Base-by-base conservation (phyloP, 192 early-diverging fungal genomes). In the Thoreauomyces humboldtii region DNA sequence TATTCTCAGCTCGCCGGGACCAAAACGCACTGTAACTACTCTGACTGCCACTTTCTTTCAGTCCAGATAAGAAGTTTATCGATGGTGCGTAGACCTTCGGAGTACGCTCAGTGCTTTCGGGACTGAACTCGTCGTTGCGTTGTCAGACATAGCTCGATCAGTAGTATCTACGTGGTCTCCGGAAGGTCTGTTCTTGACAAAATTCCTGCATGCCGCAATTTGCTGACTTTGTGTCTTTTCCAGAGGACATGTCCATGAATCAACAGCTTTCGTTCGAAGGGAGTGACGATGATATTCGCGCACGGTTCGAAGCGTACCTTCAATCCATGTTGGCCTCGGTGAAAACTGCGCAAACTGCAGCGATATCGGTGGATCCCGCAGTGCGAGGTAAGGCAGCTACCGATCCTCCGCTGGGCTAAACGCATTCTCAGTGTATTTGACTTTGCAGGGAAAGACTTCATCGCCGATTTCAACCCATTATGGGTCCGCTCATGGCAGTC, bases 1-100 rank as follows among this genome's bases (percentile, higher is more conserved):
- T n/a, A n/a, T n/a, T n/a, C n/a, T n/a, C n/a, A n/a, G n/a, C n/a
- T n/a, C n/a, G n/a, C n/a, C n/a, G n/a, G n/a, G n/a, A n/a, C n/a
- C n/a, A n/a, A n/a, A n/a, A n/a, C n/a, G n/a, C n/a, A n/a, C n/a
- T n/a, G n/a, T n/a, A n/a, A n/a, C n/a, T n/a, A n/a, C n/a, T n/a
- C n/a, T n/a, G n/a, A n/a, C 38, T 41, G 38, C 9, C 17, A 9
- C 38, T 17, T 41, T 17, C 17, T 41, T 41, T 9, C 38, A 73
- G 82, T 21, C 87, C 90, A 3, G 90, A 92, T 65, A 71, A 84
- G 35, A 78, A 85, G 54, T 92, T 90, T 76, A 90, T 90, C 69
- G 90, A 92, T 48, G 82, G 72, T 73, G 31, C 24, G 43, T 24
- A 32, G 7, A 17, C n/a, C n/a, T n/a, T n/a, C n/a, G n/a, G n/a